phyloP scores from a whole-genome alignment of 139 green algal species.

The Chlamydomonas applanata region DNA sequence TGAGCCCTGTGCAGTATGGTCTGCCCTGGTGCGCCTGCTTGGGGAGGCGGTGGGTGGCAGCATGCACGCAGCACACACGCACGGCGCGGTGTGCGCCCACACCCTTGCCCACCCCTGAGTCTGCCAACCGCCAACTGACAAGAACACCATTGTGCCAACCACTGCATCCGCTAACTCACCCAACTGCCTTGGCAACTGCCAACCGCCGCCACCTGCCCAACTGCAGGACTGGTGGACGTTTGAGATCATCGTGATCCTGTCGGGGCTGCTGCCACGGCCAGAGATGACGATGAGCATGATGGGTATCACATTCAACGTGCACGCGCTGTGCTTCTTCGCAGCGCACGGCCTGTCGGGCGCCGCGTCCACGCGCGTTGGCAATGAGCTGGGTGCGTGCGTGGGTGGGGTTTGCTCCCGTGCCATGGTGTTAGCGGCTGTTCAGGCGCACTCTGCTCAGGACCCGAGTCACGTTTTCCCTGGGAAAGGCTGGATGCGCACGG shows the following conservation, averaged over 20 bases:
- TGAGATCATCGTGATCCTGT: constrained; percentile 70
- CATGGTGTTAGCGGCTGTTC: too few relatives aligned
- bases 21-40: background rate
- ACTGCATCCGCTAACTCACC: too few relatives aligned
- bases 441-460: too few relatives aligned
- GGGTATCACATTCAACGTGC: constrained; percentile 72
- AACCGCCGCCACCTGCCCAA: too few relatives aligned
- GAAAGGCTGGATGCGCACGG: background rate
- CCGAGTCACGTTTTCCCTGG: background rate
- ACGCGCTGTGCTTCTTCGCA: constrained; percentile 68
- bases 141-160: too few relatives aligned
- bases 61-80: too few relatives aligned
- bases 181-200: too few relatives aligned
- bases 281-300: constrained; percentile 72
- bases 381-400: constrained; percentile 52
- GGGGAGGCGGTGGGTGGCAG: too few relatives aligned
- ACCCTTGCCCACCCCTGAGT: too few relatives aligned
- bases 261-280: constrained; percentile 45
- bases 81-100: too few relatives aligned
- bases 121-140: too few relatives aligned
- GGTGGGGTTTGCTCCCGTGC: background rate
- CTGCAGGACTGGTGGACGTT: constrained; percentile 77
- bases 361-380: constrained; percentile 58
- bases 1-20: background rate
- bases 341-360: constrained; percentile 55